A percentile compares a stretch with the other conserved stretches of the same genome.
Evolutionary conservation across 768 basidiomycete species (phyloP).

Genomic region (Suillus brevipes): DNA sequence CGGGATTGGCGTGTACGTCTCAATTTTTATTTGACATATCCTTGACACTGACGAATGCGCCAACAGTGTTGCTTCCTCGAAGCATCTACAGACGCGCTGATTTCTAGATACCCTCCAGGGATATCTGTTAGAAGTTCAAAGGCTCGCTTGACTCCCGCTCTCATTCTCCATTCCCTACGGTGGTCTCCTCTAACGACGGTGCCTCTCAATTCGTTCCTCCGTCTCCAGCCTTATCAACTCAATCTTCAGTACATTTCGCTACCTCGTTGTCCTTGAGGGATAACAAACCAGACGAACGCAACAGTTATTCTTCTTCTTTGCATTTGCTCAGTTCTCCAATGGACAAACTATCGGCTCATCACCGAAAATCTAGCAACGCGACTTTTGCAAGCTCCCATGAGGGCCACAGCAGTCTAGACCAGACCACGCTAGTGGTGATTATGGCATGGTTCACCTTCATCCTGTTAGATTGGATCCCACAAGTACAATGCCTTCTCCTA

Average conservation of each 20-base stretch:
- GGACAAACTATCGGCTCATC: slow-evolving; percentile 38
- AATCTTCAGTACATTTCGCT: slow-evolving; percentile 60
- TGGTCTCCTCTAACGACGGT: slow-evolving; percentile 44
- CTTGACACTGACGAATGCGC: not conserved
- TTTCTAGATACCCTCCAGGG: slow-evolving; percentile 84
- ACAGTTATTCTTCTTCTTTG: slow-evolving; percentile 49
- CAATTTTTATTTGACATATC: slow-evolving; percentile 6
- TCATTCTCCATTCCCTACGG: slow-evolving; percentile 31
- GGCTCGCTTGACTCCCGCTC: slow-evolving; percentile 39
- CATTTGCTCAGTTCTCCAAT: slow-evolving; percentile 46
- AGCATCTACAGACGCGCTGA: slow-evolving; percentile 90
- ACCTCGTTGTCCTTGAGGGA: slow-evolving; percentile 61
- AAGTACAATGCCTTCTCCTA: slow-evolving; percentile 37
- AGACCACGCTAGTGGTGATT: slow-evolving; percentile 37
- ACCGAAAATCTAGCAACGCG: slow-evolving; percentile 58
- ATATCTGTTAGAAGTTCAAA: slow-evolving; percentile 81
- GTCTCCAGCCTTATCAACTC: slow-evolving; percentile 73
- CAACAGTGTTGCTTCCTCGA: slow-evolving; percentile 82
- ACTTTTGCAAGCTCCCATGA: slow-evolving; percentile 49
- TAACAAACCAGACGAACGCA: slow-evolving; percentile 61
- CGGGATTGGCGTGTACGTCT: slow-evolving; percentile 72
- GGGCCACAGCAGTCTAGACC: slow-evolving; percentile 37
- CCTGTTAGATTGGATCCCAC: slow-evolving; percentile 37
- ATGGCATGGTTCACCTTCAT: slow-evolving; percentile 32
- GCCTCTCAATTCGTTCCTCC: slow-evolving; percentile 51